Percentiles rank a stretch among this genome's conserved stretches.
phyloP scores from a whole-genome alignment of 805 yeast species.

The Komagataella pseudopastoris region DNA sequence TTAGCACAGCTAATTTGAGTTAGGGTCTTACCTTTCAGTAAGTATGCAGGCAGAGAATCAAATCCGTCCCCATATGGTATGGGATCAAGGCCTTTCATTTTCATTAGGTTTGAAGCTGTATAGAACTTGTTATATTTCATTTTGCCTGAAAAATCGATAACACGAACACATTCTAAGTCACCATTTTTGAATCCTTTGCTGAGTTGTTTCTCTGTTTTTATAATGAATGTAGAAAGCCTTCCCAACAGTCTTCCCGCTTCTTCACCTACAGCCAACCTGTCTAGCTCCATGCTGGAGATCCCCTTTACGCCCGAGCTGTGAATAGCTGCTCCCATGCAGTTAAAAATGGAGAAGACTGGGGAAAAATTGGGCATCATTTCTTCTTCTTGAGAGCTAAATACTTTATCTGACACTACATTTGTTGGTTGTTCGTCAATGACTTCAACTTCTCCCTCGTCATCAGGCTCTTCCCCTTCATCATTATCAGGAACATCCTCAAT shows the following conservation, averaged over 20 bases:
- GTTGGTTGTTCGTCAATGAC: background rate
- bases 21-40: background rate
- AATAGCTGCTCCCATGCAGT: background rate
- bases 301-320: background rate
- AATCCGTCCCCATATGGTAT: background rate
- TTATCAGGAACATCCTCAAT: conserved; percentile 12
- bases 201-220: conserved; percentile 9
- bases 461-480: conserved; percentile 16
- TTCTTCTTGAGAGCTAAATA: background rate
- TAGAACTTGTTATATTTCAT: conserved; percentile 58
- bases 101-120: conserved; percentile 24
- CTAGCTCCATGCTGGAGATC: conserved; percentile 2
- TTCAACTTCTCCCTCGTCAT: conserved; percentile 2
- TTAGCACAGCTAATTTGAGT: background rate
- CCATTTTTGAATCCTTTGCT: conserved; percentile 2
- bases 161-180: conserved; percentile 34
- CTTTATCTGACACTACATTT: background rate
- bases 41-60: background rate
- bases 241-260: conserved; percentile 2
- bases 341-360: background rate
- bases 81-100: background rate
- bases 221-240: conserved; percentile 5
- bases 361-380: background rate
- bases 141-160: conserved; percentile 64
- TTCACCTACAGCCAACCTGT: background rate